Evolutionary conservation across 768 basidiomycete species (phyloP).

Genomic region (Serendipita vermifera): DNA sequence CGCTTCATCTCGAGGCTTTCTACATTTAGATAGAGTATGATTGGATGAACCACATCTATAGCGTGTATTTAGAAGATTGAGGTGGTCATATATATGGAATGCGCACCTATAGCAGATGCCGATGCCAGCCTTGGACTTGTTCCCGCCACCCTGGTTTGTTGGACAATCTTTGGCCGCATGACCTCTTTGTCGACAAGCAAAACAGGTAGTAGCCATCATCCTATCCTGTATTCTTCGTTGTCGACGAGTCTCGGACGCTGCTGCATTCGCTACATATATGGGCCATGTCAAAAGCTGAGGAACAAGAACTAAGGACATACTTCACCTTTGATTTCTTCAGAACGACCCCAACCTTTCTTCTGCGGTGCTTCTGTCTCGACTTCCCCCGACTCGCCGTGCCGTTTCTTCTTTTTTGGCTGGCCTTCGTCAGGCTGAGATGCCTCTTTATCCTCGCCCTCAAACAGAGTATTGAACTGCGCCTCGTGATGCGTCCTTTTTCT

Average conservation of each 20-base stretch:
- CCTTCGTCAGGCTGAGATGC: conserved; percentile 25
- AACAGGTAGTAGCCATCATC: conserved; percentile 53
- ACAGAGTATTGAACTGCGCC: conserved; percentile 35
- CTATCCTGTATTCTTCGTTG: conserved; percentile 49
- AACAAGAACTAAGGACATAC: conserved; percentile 6
- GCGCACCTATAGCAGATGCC: conserved; percentile 63
- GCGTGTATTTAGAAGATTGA: background rate
- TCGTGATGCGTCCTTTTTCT: conserved; percentile 59
- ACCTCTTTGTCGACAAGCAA: conserved; percentile 72
- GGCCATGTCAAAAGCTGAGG: conserved; percentile 7
- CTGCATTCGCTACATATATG: conserved; percentile 16
- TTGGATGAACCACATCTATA: conserved; percentile 66
- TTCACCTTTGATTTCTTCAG: conserved; percentile 19
- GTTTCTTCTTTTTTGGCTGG: conserved; percentile 39
- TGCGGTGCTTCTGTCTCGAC: conserved; percentile 12
- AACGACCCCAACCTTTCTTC: conserved; percentile 17
- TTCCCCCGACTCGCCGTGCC: conserved; percentile 24
- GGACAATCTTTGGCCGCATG: conserved; percentile 79
- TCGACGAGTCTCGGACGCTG: conserved; percentile 45
- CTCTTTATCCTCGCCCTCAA: conserved; percentile 15
- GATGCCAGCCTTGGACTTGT: conserved; percentile 16
- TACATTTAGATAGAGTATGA: conserved; percentile 72
- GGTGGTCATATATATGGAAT: background rate
- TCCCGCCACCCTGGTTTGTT: conserved; percentile 23
- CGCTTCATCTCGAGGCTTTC: conserved; percentile 42